These are phyloP conservation scores for Hypoxylon crocopeplum DNA, from an alignment of 495 filamentous ascomycete genomes.

Conservation along the genomic window DNA sequence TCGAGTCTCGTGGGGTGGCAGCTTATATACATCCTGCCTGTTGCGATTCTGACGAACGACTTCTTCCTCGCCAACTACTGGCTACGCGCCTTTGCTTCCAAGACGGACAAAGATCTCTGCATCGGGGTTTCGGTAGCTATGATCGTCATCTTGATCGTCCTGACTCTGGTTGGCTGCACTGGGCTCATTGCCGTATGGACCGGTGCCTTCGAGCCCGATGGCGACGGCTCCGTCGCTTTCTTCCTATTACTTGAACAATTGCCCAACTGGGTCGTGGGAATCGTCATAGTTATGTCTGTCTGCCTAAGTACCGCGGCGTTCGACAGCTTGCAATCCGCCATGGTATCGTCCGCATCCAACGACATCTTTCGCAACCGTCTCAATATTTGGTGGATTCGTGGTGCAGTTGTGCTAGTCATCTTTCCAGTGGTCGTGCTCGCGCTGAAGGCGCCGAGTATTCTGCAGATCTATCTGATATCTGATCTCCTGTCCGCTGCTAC, in stretches of 20 bases:
- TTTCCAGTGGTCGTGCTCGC: constrained; percentile 74
- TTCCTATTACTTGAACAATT: constrained; percentile 74
- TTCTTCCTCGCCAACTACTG: constrained; percentile 82
- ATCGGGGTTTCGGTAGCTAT: constrained; percentile 71
- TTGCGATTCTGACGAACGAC: constrained; percentile 77
- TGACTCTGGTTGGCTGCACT: constrained; percentile 70
- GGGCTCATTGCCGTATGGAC: constrained; percentile 78
- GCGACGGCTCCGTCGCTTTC: constrained; percentile 71
- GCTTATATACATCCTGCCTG: constrained; percentile 75
- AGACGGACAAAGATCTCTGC: constrained; percentile 76
- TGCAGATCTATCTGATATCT: constrained; percentile 79
- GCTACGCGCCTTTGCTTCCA: constrained; percentile 81
- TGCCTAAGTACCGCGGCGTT: constrained; percentile 75
- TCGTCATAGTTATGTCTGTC: constrained; percentile 78
- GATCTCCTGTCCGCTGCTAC: constrained; percentile 74
- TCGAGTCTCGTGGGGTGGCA: constrained; percentile 74
- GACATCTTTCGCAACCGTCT: constrained; percentile 80
- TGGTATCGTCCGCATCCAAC: constrained; percentile 77
- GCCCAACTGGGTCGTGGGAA: constrained; percentile 75
- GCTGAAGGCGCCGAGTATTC: constrained; percentile 70
- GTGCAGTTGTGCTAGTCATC: constrained; percentile 68
- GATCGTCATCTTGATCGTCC: constrained; percentile 64
- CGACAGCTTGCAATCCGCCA: constrained; percentile 76
- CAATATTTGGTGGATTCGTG: constrained; percentile 71
- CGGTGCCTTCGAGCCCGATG: constrained; percentile 62